Conservation (phyloP, 768 basidiomycete genomes). For the Mycena leptocephala region DNA sequence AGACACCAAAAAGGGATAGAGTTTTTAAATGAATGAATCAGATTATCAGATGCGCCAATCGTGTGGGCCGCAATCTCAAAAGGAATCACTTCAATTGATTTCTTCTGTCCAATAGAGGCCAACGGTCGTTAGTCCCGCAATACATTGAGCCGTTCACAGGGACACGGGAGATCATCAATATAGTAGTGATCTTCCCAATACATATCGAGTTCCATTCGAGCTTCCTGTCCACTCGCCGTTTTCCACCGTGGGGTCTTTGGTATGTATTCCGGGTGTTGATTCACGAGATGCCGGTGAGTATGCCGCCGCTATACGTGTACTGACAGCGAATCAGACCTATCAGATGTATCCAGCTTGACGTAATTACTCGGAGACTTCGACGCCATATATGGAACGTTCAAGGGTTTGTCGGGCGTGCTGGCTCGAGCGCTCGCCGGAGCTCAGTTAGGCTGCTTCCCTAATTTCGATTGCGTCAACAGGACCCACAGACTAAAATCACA, state of each 20-base stretch:
- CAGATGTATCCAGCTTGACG: background rate
- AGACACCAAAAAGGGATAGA: no score
- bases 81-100: background rate
- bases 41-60: constrained; percentile 17
- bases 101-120: no score
- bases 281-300: background rate
- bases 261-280: background rate
- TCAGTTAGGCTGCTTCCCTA: no score
- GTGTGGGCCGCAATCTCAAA: background rate
- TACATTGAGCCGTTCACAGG: no score
- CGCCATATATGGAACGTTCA: background rate
- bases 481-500: no score
- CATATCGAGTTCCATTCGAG: no score
- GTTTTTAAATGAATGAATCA: background rate
- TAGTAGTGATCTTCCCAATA: no score
- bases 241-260: background rate
- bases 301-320: no score
- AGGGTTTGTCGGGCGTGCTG: background rate
- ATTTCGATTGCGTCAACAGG: no score
- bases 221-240: no score
- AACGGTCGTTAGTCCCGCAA: no score
- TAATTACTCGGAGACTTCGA: background rate
- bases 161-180: background rate
- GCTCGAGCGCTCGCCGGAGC: constrained; percentile 5
- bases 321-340: background rate